Conservation (phyloP, 139 green algal genomes). For the Deuterostichococcus epilithicus region DNA sequence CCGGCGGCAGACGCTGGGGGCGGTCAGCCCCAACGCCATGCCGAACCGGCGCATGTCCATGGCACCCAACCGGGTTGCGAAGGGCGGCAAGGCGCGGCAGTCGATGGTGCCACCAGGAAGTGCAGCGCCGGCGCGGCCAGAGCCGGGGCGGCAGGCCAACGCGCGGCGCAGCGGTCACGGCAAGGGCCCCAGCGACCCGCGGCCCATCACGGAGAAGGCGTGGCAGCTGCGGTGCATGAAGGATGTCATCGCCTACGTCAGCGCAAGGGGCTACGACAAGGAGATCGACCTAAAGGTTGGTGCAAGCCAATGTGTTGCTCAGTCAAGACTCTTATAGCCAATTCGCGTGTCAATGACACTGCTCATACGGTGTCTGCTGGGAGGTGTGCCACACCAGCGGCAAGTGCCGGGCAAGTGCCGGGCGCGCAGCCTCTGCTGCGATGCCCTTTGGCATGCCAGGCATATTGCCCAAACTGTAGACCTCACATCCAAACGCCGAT, state of each 20-base stretch:
- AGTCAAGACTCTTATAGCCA: too few relatives aligned
- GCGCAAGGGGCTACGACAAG: neutral
- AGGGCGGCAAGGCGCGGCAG: neutral
- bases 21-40: neutral
- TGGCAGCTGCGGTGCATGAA: neutral
- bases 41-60: neutral
- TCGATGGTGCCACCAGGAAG: neutral
- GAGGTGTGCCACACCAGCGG: too few relatives aligned
- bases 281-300: neutral
- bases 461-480: too few relatives aligned
- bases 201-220: neutral
- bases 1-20: neutral
- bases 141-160: neutral
- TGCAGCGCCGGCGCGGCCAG: too few relatives aligned
- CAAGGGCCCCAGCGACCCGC: neutral
- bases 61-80: neutral
- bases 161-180: neutral
- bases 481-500: too few relatives aligned
- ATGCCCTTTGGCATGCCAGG: too few relatives aligned
- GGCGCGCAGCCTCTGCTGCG: too few relatives aligned
- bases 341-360: too few relatives aligned
- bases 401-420: too few relatives aligned
- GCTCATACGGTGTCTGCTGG: too few relatives aligned
- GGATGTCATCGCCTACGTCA: neutral
- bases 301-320: neutral